Percentiles rank a stretch among this genome's conserved stretches.
phyloP scores from a whole-genome alignment of 306 rosid species.

The Cyamopsis tetragonoloba region DNA sequence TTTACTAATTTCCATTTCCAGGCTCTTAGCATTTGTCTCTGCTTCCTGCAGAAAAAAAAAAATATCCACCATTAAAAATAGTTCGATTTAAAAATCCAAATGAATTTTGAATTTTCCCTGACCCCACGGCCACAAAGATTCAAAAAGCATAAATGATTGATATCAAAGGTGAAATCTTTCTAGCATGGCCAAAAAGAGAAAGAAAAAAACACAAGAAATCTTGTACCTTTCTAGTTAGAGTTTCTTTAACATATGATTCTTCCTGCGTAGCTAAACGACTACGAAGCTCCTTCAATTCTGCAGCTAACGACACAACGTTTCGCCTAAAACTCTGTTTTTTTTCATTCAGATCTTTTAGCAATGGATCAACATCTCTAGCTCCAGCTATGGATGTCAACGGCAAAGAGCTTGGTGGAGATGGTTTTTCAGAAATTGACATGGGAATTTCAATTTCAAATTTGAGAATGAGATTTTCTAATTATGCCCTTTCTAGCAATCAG shows the following conservation, averaged over 20 bases:
- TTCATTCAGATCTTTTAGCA: conserved; percentile 80
- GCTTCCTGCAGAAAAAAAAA: conserved; percentile 66
- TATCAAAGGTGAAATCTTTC: conserved; percentile 24
- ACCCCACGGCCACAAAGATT: conserved; percentile 43
- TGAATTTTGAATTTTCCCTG: conserved; percentile 19
- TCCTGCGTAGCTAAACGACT: conserved; percentile 77
- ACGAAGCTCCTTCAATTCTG: conserved; percentile 85
- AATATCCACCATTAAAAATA: conserved; percentile 26
- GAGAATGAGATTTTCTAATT: background rate
- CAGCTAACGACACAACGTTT: conserved; percentile 83
- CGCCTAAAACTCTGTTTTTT: conserved; percentile 84
- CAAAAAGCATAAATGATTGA: conserved; percentile 35
- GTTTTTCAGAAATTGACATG: conserved; percentile 61
- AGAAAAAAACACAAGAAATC: conserved; percentile 6
- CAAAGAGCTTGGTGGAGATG: conserved; percentile 21
- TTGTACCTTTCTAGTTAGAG: conserved; percentile 73
- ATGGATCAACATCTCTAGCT: conserved; percentile 66
- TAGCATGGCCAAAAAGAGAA: conserved; percentile 23
- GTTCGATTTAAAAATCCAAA: background rate
- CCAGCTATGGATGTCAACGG: conserved; percentile 14
- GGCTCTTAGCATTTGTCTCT: conserved; percentile 70
- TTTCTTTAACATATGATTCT: conserved; percentile 64
- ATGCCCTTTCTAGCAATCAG: conserved; percentile 18
- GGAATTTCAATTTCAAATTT: no score
- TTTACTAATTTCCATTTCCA: conserved; percentile 66